Conservation (phyloP, 805 yeast species). For the Nakazawaea holstii region DNA sequence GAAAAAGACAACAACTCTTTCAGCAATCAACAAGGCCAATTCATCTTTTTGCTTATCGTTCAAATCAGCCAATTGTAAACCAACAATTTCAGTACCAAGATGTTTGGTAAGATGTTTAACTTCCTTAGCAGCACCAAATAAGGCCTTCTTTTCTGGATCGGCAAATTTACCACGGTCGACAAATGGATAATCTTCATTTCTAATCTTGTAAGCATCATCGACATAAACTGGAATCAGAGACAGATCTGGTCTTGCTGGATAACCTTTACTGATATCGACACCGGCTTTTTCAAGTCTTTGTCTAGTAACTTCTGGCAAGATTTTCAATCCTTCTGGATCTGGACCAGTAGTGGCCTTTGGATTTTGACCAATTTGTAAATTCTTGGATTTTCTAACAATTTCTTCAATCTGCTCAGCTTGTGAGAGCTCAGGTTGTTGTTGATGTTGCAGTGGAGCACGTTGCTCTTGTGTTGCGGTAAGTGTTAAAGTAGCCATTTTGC, state of each 20-base stretch:
- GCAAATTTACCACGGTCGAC: slow-evolving; percentile 30
- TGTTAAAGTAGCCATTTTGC: slow-evolving; percentile 14
- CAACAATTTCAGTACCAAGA: slow-evolving; percentile 45
- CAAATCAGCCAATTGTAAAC: slow-evolving; percentile 37
- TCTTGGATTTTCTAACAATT: slow-evolving; percentile 15
- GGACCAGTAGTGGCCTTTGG: slow-evolving; percentile 5
- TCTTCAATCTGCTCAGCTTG: slow-evolving; percentile 19
- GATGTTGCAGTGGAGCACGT: slow-evolving; percentile 1
- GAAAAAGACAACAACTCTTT: slow-evolving; percentile 45
- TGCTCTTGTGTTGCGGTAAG: slow-evolving; percentile 4
- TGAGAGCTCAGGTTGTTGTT: slow-evolving; percentile 11
- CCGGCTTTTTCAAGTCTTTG: slow-evolving; percentile 29
- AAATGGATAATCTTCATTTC: slow-evolving; percentile 29
- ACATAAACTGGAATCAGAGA: slow-evolving; percentile 29
- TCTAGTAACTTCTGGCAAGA: slow-evolving; percentile 23
- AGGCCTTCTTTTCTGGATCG: slow-evolving; percentile 36
- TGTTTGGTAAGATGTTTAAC: slow-evolving; percentile 38
- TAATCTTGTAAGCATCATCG: slow-evolving; percentile 33
- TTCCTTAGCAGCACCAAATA: slow-evolving; percentile 34
- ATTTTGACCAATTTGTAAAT: slow-evolving; percentile 12
- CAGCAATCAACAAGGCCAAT: slow-evolving; percentile 37
- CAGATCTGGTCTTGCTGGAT: slow-evolving; percentile 32
- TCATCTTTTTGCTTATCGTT: slow-evolving; percentile 36
- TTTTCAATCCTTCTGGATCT: slow-evolving; percentile 16
- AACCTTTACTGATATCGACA: slow-evolving; percentile 32